Evolutionary conservation across 2,329 filamentous ascomycete genomes (phyloP).

Genomic region (Elsinoe ampelina): DNA sequence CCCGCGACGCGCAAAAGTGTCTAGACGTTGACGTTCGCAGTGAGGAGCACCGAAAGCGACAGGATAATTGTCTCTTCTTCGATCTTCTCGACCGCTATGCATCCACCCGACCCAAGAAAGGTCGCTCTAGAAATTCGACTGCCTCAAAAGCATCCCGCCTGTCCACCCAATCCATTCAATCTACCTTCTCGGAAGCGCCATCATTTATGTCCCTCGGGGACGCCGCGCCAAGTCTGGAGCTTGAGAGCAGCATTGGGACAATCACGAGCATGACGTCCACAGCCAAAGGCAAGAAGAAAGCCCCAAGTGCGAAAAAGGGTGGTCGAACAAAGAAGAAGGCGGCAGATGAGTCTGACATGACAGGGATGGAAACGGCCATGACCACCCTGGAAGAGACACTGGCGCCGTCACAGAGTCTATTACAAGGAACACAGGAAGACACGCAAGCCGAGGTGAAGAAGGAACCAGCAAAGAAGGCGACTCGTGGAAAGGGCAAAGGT

Average conservation of each 20-base stretch:
- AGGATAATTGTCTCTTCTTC: conserved; percentile 77
- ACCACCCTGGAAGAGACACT: conserved; percentile 5
- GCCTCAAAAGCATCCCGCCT: conserved; percentile 61
- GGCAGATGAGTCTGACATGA: conserved; percentile 14
- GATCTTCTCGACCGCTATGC: conserved; percentile 48
- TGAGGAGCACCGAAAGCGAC: conserved; percentile 76
- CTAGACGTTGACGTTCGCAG: conserved; percentile 34
- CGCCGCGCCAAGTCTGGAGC: conserved; percentile 31
- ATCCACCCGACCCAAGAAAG: conserved; percentile 46
- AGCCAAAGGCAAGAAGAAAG: conserved; percentile 25
- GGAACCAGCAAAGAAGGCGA: conserved; percentile 13
- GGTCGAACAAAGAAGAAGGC: conserved; percentile 23
- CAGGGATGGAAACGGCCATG: conserved; percentile 6
- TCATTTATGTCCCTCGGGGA: conserved; percentile 32
- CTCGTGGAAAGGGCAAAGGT: conserved; percentile 12
- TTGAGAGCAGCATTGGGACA: conserved; percentile 50
- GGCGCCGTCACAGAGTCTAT: neutral
- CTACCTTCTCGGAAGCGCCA: conserved; percentile 37
- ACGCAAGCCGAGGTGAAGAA: conserved; percentile 18
- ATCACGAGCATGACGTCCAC: conserved; percentile 33
- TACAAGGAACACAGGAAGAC: conserved; percentile 14
- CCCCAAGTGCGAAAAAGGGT: conserved; percentile 34
- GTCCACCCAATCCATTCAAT: conserved; percentile 42
- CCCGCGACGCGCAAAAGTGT: neutral
- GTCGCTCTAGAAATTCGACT: conserved; percentile 40